Evolutionary conservation across 2,329 filamentous ascomycete species (phyloP), one percentile per base, ranked within the genome.

Genomic region (Colletotrichum phormii): DNA sequence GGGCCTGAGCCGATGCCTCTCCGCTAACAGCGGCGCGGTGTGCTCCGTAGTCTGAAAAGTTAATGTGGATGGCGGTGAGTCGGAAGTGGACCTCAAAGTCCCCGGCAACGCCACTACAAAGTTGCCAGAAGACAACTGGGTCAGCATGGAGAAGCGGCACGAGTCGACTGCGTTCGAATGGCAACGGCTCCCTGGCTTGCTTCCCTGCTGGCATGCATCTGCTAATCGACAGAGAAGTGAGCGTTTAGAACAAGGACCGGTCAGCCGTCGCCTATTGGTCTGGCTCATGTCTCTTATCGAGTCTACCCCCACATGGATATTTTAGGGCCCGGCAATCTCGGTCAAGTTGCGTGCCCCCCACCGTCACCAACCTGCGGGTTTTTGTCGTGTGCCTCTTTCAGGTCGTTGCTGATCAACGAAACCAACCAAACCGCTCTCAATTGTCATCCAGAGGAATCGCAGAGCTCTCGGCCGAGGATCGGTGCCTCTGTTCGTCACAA

Each of bases 321-420:
- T 71, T 73, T 73, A 71, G 67, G 63, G 65, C 71, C 68, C 62
- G 67, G 67, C 71, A 73, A 73, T 73, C 71, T 73, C 71, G 71
- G 71, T 67, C 67, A 73, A 73, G 72, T 73, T 67, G 62, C 62
- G 59, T 60, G 49, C 62, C 71, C 71, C 64, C 55, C 67, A 70
- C 62, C 35, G 26, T 53, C 54, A 22, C 63, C 59, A 59, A 37
- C 54, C 54, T 70, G 60, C 66, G 60, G 55, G 60, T 64, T 67
- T 49, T 65, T 64, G 71, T 73, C 54, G 69, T 72, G 58, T 68
- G 49, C 51, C 51, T 29, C 35, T 61, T 24, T 51, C 33, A 51
- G 35, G 15, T 33, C 15, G 54, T 22, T 37, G 70, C 70, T 72
- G 60, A 64, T 72, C 53, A 18, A 15, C 51, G 60, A 70, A 64